Evolutionary conservation across 257 asterid genomes (phyloP), one percentile per base, ranked within the genome.

Genomic region (Mitragyna speciosa): DNA sequence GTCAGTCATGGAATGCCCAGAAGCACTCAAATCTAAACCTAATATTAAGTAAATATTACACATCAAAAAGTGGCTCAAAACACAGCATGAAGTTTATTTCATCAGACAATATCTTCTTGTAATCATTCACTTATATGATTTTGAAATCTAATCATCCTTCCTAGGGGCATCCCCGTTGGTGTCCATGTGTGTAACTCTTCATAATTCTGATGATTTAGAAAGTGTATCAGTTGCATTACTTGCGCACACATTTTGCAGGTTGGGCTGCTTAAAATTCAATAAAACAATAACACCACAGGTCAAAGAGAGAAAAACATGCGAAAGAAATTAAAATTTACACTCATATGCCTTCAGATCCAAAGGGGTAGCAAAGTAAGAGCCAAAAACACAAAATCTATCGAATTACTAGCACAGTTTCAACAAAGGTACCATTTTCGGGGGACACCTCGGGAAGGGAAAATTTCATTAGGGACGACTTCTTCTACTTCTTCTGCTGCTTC

Each of bases 371-470:
- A 17, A 45, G 20, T n/a, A 65, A 64, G 70, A 30, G 49, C 54
- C 24, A 31, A 39, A 43, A 51, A 36, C 6, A n/a, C 4, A 75
- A 68, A 52, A 24, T 31, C 17, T 52, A 4, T 22, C 41, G 47
- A 76, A 76, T 41, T 56, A 28, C 31, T 70, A 66, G 39, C 28
- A 33, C 45, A 70, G 24, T 12, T 71, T 65, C 17, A 69, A 61
- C 4, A n/a, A 63, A 71, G 19, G 65, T 90, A 94, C 97, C 98
- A 92, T 91, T 89, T 90, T 86, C 86, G 92, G 59, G 86, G 72
- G 75, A 77, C 80, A 79, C 69, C 75, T 15, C 87, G 80, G 72
- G 91, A 77, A 78, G 89, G 88, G 73, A 91, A 91, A 77, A 87
- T 89, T 76, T 89, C 89, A 66, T 90, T 82, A 76, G 93, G 85